Conservation (phyloP, 2,329 filamentous ascomycete species). For the Hymenoscyphus albidus region DNA sequence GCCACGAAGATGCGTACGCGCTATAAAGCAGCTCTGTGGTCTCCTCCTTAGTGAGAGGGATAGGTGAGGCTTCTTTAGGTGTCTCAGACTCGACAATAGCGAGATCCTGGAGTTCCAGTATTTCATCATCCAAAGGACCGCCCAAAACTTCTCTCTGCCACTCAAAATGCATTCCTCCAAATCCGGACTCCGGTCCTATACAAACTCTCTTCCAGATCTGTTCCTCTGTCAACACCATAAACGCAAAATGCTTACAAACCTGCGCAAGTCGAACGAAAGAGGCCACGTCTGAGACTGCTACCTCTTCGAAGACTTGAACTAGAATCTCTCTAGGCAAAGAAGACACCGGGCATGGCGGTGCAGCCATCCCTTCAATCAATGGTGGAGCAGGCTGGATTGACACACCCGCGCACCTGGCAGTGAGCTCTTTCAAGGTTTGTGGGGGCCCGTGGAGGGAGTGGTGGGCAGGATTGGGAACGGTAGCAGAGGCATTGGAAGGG, state of each 20-base stretch:
- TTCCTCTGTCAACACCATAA: slow-evolving; percentile 78
- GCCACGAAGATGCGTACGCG: slow-evolving; percentile 52
- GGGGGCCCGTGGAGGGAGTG: slow-evolving; percentile 53
- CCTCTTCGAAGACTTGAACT: slow-evolving; percentile 68
- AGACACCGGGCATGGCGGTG: slow-evolving; percentile 77
- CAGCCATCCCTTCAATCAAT: slow-evolving; percentile 64
- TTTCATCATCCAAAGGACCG: slow-evolving; percentile 42
- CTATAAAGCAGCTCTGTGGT: slow-evolving; percentile 35
- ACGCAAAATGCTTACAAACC: slow-evolving; percentile 85
- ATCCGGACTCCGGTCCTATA: slow-evolving; percentile 68
- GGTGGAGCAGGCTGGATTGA: slow-evolving; percentile 66
- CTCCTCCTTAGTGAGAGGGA: slow-evolving; percentile 18
- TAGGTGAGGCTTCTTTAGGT: neutral
- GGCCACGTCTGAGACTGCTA: slow-evolving; percentile 71
- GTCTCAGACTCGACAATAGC: slow-evolving; percentile 8
- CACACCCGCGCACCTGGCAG: slow-evolving; percentile 69
- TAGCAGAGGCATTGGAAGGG: slow-evolving; percentile 47
- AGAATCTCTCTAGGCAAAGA: slow-evolving; percentile 79
- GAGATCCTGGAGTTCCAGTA: slow-evolving; percentile 9
- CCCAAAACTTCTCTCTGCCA: slow-evolving; percentile 62
- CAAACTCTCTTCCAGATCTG: slow-evolving; percentile 80
- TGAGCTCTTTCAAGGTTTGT: slow-evolving; percentile 62
- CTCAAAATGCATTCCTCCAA: slow-evolving; percentile 76
- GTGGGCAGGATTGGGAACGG: slow-evolving; percentile 52
- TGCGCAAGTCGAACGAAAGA: slow-evolving; percentile 71